Evolutionary conservation across 768 basidiomycete genomes (phyloP), one percentile per base, ranked within the genome.

Genomic region (Wakefieldia striispora): DNA sequence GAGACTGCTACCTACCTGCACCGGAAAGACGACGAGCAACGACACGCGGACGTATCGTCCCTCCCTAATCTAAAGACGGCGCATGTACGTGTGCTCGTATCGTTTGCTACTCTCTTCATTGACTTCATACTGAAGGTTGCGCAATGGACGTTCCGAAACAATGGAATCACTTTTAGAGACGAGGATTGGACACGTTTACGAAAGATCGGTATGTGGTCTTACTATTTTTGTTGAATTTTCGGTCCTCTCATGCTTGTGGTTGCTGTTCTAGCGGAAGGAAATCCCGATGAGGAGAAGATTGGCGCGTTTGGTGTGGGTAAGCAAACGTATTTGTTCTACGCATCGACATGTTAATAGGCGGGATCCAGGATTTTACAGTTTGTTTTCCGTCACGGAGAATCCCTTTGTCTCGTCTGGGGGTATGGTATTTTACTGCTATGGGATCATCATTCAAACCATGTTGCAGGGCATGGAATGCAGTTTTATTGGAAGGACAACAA

Each of bases 401-500:
- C 89, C 89, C 0, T 86, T 88, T 60, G 88, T 91, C 1, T 86
- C 79, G 4, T 91, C 88, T 16, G 88, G 88, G 72, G 81, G 86
- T 86, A 63, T 43, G 64, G 46, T 13, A 35, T n/a, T 36, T 17
- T 23, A 16, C 16, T 1, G 29, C 11, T 14, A 26, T 10, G 6
- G 8, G 17, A 10, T 36, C 17, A 16, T 21, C 11, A 7, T 51
- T 43, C 13, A 47, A 35, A 17, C 21, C 26, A 52, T 35, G 21
- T 55, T 42, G 53, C 63, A 79, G 92, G 83, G 27, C 81, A 88
- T 62, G 93, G 91, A 83, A 95, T 95, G 93, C 87, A 84, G 0
- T 97, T 97, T 65, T 90, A 95, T 65, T 97, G 92, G 92, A 94
- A 92, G 64, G 90, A 89, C 60, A 88, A 87, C 59, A 91, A 88